Base-by-base conservation (phyloP, 2,329 filamentous ascomycete genomes). In the Dactylonectria macrodidyma region DNA sequence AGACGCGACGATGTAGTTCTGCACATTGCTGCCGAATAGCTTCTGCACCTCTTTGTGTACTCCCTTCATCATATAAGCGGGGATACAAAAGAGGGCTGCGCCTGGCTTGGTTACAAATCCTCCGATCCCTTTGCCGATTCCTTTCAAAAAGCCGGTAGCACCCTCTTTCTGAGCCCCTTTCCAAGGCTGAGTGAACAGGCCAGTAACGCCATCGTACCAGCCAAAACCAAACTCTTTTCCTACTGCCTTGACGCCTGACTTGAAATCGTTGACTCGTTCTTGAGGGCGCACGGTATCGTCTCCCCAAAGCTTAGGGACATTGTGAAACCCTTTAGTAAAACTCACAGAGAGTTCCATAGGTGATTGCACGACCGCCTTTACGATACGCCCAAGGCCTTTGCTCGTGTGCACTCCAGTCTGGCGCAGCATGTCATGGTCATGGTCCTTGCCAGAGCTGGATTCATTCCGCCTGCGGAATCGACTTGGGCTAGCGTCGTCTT, bases 311-410 rank as follows among this genome's bases (percentile, higher is more conserved):
- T 90, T 91, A 0, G 95, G 94, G 2, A 92, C 91, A 75, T 97
- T 97, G 76, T 95, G 92, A 77, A 97, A 95, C 0, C 94, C 95
- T 78, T 92, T 92, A 0, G 94, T 92, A 38, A 97, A 82, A 1
- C 92, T 92, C 48, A 97, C 81, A 38, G 93, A 93, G 69, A 97
- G 91, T 77, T 96, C 93, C 86, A 95, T 91, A 0, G 94, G 95
- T 2, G 91, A 90, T 74, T 92, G 92, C 64, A 95, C 84, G 5
- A 92, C 88, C 22, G 92, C 19, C 19, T 19, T 19, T 19, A 19
- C 19, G 19, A 19, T 19, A 19, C 19, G 19, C 19, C 19, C 19
- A 1, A 19, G 19, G 19, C 19, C 19, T 19, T 19, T 19, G 19
- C 19, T 19, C 19, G 19, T 19, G 19, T 19, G 19, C 19, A 19